phyloP scores from a whole-genome alignment of 768 basidiomycete genomes.

The Termitomyces titanicus region DNA sequence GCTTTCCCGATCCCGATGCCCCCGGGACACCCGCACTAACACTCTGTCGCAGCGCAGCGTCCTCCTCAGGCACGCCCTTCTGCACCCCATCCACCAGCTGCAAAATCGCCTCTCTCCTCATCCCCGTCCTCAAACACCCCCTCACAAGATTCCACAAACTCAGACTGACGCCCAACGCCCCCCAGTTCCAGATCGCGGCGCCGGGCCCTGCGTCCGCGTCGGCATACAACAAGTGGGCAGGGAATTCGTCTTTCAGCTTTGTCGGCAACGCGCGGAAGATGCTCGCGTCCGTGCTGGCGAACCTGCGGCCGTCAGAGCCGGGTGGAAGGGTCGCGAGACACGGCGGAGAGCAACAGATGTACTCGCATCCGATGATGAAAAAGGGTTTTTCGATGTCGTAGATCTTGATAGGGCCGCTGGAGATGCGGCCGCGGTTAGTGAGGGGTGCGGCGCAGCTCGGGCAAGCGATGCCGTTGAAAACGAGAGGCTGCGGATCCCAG shows the following conservation, averaged over 20 bases:
- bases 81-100: slow-evolving; percentile 58
- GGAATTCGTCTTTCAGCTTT: slow-evolving; percentile 71
- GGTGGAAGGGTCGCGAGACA: slow-evolving; percentile 44
- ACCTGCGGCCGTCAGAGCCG: slow-evolving; percentile 59
- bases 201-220: slow-evolving; percentile 57
- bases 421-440: slow-evolving; percentile 67
- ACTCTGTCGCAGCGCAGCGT: slow-evolving; percentile 9
- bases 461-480: slow-evolving; percentile 79
- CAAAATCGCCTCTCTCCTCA: slow-evolving; percentile 60
- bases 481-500: slow-evolving; percentile 81
- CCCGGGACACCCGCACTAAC: slow-evolving; percentile 1
- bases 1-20: not conserved
- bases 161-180: slow-evolving; percentile 65
- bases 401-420: slow-evolving; percentile 69
- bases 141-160: slow-evolving; percentile 73
- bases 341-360: slow-evolving; percentile 52
- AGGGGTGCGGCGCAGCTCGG: slow-evolving; percentile 61
- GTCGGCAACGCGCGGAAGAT: slow-evolving; percentile 68
- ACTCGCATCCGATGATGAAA: slow-evolving; percentile 84
- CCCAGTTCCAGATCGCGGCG: slow-evolving; percentile 72
- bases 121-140: slow-evolving; percentile 52
- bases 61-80: slow-evolving; percentile 42
- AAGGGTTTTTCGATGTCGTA: slow-evolving; percentile 80
- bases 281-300: slow-evolving; percentile 68
- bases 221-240: slow-evolving; percentile 56